phyloP scores from a whole-genome alignment of 495 filamentous ascomycete genomes.

The Aspergillus campestris region DNA sequence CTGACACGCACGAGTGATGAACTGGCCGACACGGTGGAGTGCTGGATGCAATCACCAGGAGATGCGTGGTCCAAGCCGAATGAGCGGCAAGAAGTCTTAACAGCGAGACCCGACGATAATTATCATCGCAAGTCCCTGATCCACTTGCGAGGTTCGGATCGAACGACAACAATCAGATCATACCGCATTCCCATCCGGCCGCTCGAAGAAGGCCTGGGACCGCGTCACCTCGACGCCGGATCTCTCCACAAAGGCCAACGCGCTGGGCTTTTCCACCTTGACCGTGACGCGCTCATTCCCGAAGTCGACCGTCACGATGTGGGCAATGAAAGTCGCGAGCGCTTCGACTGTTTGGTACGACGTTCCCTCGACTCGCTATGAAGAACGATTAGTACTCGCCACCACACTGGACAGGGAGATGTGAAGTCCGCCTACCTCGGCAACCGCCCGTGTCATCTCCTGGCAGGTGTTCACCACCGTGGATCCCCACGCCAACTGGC shows the following conservation, averaged over 20 bases:
- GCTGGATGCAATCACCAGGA: too few species aligned
- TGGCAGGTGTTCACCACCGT: constrained; percentile 12
- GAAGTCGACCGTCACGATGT: constrained; percentile 26
- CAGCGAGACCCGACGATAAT: too few species aligned
- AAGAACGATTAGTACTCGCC: neutral
- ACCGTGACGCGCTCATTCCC: constrained; percentile 31
- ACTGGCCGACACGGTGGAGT: too few species aligned
- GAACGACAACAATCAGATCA: too few species aligned
- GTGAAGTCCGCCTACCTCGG: constrained; percentile 10
- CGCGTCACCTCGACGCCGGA: constrained; percentile 37
- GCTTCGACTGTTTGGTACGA: constrained; percentile 38
- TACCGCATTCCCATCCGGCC: neutral
- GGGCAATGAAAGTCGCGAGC: constrained; percentile 31
- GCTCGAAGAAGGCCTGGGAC: constrained; percentile 21
- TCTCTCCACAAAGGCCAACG: constrained; percentile 33
- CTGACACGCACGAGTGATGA: too few species aligned
- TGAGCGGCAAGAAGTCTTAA: too few species aligned
- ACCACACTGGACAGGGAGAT: neutral
- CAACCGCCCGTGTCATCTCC: constrained; percentile 10
- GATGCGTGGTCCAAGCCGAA: too few species aligned
- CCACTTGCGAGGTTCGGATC: too few species aligned
- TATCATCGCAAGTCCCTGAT: too few species aligned
- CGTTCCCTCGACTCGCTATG: constrained; percentile 30
- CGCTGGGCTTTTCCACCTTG: constrained; percentile 35
- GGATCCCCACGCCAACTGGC: constrained; percentile 8